A percentile compares a stretch with the other conserved stretches of the same genome.
Evolutionary conservation across 2,329 filamentous ascomycete genomes (phyloP).

Genomic region (Pseudogymnoascus sp.): DNA sequence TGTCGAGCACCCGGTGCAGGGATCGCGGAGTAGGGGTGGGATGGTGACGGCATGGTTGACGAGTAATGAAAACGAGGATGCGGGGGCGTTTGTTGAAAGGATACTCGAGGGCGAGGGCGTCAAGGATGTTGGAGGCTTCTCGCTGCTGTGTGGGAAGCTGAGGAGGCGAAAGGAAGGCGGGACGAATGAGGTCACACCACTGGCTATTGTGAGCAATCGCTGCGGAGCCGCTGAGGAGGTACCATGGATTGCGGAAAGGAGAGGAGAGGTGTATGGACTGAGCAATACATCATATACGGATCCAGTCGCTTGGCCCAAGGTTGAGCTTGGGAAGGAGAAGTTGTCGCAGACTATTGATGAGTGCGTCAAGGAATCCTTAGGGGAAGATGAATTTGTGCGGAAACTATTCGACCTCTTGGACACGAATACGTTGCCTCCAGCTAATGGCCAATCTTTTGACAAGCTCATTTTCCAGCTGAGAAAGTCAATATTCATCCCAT

Average conservation of each 20-base stretch:
- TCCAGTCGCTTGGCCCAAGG: slow-evolving; percentile 52
- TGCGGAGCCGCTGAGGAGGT: slow-evolving; percentile 45
- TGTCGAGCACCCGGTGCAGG: slow-evolving; percentile 44
- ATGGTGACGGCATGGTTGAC: slow-evolving; percentile 58
- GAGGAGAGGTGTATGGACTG: slow-evolving; percentile 48
- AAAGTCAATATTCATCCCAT: slow-evolving; percentile 54
- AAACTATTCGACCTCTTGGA: slow-evolving; percentile 48
- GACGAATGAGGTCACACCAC: slow-evolving; percentile 33
- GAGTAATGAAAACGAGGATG: slow-evolving; percentile 39
- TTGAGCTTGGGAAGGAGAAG: slow-evolving; percentile 41
- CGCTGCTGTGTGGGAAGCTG: slow-evolving; percentile 57
- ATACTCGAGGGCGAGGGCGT: slow-evolving; percentile 45
- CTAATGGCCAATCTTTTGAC: slow-evolving; percentile 36
- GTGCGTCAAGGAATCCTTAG: slow-evolving; percentile 31
- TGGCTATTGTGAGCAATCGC: slow-evolving; percentile 57
- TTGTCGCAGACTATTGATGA: slow-evolving; percentile 33
- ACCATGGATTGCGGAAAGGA: slow-evolving; percentile 46
- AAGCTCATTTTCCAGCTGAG: slow-evolving; percentile 47
- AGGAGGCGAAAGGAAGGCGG: slow-evolving; percentile 24
- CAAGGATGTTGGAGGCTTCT: slow-evolving; percentile 58
- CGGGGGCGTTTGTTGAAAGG: slow-evolving; percentile 43
- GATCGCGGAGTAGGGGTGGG: slow-evolving; percentile 50
- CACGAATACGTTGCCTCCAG: slow-evolving; percentile 45
- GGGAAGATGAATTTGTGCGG: slow-evolving; percentile 43
- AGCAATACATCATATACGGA: slow-evolving; percentile 54